Conservation (phyloP, 2,329 filamentous ascomycete species). For the Pezicula radicicola region DNA sequence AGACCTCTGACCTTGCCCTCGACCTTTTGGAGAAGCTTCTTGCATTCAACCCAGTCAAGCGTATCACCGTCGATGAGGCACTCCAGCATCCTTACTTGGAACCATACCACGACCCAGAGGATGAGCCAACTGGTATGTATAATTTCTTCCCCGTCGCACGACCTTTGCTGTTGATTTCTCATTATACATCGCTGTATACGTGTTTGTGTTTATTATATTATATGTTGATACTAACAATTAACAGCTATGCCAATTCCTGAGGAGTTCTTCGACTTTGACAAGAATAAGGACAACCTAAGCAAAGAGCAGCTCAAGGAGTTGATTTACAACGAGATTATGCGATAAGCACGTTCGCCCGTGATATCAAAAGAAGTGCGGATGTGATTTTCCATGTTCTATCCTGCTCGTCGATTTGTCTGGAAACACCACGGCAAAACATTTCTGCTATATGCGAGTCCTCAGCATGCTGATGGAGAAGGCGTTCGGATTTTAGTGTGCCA, state of each 20-base stretch:
- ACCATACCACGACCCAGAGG: slow-evolving; percentile 97
- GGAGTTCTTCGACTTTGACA: slow-evolving; percentile 99
- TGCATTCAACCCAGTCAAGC: slow-evolving; percentile 97
- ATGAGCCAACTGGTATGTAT: slow-evolving; percentile 67
- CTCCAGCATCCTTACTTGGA: slow-evolving; percentile 97
- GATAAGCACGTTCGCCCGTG: slow-evolving; percentile 16
- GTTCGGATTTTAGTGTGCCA: too few species aligned
- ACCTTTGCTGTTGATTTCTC: too few species aligned
- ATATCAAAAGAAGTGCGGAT: not conserved
- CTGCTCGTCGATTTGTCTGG: not conserved
- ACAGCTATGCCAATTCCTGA: slow-evolving; percentile 91
- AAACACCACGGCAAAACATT: too few species aligned
- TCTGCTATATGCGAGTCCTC: too few species aligned
- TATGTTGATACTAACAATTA: too few species aligned
- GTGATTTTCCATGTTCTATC: not conserved
- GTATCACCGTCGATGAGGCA: slow-evolving; percentile 96
- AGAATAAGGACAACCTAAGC: slow-evolving; percentile 98
- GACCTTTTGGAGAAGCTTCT: slow-evolving; percentile 94
- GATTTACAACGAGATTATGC: slow-evolving; percentile 93
- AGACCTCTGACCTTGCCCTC: slow-evolving; percentile 95
- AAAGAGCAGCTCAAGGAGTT: slow-evolving; percentile 97
- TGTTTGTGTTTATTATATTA: too few species aligned
- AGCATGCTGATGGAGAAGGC: too few species aligned
- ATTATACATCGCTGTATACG: too few species aligned
- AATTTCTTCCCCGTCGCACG: too few species aligned